Percentiles rank a stretch among this genome's conserved stretches.
phyloP scores from a whole-genome alignment of 495 filamentous ascomycete genomes.

The Diplogelasinospora grovesii region DNA sequence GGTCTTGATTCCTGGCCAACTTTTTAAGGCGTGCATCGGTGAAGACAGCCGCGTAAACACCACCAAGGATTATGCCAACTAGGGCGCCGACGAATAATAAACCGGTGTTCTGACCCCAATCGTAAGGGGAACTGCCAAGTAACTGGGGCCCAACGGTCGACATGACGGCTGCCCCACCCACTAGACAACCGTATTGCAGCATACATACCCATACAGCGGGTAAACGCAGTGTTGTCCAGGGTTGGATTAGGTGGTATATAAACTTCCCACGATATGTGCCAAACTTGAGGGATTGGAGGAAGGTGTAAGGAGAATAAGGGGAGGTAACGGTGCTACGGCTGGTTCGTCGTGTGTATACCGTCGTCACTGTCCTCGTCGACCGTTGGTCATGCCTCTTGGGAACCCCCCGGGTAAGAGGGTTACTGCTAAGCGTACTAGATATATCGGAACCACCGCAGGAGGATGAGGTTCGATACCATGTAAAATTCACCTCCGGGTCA shows the following conservation, averaged over 20 bases:
- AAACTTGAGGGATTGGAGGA: constrained; percentile 12
- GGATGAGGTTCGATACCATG: constrained; percentile 14
- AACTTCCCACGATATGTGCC: constrained; percentile 13
- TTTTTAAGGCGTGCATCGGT: constrained; percentile 14
- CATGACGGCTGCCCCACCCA: constrained; percentile 20
- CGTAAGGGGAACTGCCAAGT: constrained; percentile 16
- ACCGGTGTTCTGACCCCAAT: constrained; percentile 19
- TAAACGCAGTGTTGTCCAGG: constrained; percentile 20
- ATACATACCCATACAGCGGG: constrained; percentile 22
- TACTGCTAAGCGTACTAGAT: neutral
- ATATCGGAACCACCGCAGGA: constrained; percentile 8
- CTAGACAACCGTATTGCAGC: constrained; percentile 23
- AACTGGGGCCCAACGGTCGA: constrained; percentile 23
- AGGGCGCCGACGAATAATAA: constrained; percentile 22
- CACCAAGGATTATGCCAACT: constrained; percentile 19
- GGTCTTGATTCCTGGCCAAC: constrained; percentile 9
- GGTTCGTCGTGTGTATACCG: neutral
- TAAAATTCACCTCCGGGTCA: constrained; percentile 4
- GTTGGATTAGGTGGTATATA: constrained; percentile 18
- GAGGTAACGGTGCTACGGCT: neutral
- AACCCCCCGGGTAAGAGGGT: neutral
- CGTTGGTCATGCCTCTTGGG: neutral
- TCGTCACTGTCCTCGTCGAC: neutral
- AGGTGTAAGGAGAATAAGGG: constrained; percentile 15
- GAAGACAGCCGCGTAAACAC: constrained; percentile 7